Conservation (phyloP, 257 asterid genomes). For the Solanum paucissectum region DNA sequence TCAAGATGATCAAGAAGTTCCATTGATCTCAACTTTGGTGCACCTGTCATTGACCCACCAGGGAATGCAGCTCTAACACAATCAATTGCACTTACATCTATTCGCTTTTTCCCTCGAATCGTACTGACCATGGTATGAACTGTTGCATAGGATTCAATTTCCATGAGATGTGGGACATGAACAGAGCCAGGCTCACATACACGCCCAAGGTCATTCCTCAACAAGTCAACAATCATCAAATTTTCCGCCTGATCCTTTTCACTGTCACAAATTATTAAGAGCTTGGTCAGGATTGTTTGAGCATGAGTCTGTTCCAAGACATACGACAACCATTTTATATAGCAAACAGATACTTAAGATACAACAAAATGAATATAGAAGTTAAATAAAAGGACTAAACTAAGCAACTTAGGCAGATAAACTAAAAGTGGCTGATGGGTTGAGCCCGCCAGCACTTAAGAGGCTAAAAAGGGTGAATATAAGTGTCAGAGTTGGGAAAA, state of each 20-base stretch:
- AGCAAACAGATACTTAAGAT: background rate
- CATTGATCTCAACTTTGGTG: constrained; percentile 93
- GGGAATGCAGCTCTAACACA: constrained; percentile 91
- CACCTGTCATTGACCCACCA: constrained; percentile 99
- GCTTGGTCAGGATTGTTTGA: background rate
- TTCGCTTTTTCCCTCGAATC: constrained; percentile 55
- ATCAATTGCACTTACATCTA: constrained; percentile 52
- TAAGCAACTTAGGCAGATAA: background rate
- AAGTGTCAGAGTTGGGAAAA: background rate
- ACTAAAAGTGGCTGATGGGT: background rate
- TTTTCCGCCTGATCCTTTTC: constrained; percentile 99
- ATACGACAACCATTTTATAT: background rate
- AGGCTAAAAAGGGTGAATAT: background rate
- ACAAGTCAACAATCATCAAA: constrained; percentile 91
- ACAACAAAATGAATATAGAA: background rate
- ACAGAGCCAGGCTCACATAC: constrained; percentile 96
- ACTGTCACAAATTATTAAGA: constrained; percentile 22
- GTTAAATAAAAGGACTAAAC: background rate
- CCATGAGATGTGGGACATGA: constrained; percentile 91
- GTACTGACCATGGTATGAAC: constrained; percentile 99
- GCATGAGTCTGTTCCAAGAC: background rate
- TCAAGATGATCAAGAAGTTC: constrained; percentile 86
- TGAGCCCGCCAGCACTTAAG: background rate
- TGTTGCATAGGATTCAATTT: constrained; percentile 81
- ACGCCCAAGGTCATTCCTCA: constrained; percentile 95